Evolutionary conservation across 108 stramenopile species (phyloP), one percentile per base, ranked within the genome.

Genomic region (Nitzschia inconspicua): DNA sequence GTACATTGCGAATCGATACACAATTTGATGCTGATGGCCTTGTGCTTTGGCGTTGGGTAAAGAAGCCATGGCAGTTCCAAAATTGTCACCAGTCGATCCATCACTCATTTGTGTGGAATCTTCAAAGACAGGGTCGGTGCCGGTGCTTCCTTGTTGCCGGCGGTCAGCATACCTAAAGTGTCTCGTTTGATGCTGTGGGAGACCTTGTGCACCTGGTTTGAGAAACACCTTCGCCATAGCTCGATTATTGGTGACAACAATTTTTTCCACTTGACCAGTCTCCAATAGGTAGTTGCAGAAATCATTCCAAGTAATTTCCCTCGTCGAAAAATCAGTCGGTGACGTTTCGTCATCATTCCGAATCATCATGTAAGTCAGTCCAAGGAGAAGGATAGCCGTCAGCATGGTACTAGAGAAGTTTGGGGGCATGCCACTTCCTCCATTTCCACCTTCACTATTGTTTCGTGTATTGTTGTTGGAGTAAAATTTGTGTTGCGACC

Each of bases 1-100:
- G n/a, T n/a, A n/a, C 65, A 99, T 98, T 30, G 76, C 80, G 72
- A 98, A 97, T 50, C 86, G 86, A 77, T 95, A 95, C 2, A 83
- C 79, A 20, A 91, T 60, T 44, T 58, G 63, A 3, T 59, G 57
- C 37, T 63, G 58, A 55, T 47, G 40, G 9, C 22, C 0, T 55
- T 50, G 27, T 34, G 26, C 35, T 13, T 28, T 22, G n/a, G 29
- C n/a, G n/a, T n/a, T n/a, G n/a, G n/a, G n/a, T n/a, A n/a, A n/a
- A n/a, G n/a, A n/a, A n/a, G n/a, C n/a, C n/a, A n/a, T n/a, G n/a
- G n/a, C n/a, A n/a, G n/a, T n/a, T n/a, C n/a, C n/a, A n/a, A n/a
- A n/a, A n/a, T n/a, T n/a, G n/a, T n/a, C n/a, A n/a, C n/a, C n/a
- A n/a, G n/a, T n/a, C 16, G 27, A 44, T 13, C 32, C 34, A 24